Conservation (phyloP, 139 green algal species). For the Chloropicon primus region DNA sequence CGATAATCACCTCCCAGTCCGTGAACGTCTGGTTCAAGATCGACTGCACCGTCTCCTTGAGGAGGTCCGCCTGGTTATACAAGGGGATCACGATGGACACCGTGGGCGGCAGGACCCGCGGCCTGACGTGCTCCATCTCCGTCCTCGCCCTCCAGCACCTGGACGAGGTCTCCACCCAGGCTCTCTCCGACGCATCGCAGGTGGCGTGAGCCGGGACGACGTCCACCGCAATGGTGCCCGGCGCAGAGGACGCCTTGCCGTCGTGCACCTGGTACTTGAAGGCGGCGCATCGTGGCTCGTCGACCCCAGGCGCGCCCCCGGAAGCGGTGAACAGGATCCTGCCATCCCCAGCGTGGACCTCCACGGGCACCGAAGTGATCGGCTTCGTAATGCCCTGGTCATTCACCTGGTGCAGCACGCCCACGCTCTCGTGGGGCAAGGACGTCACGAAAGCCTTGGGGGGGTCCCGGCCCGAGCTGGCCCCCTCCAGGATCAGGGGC, state of each 20-base stretch:
- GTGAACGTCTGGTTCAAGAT: slow-evolving; percentile 10
- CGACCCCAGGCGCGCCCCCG: background rate
- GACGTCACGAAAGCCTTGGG: slow-evolving; percentile 1
- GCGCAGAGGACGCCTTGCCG: background rate
- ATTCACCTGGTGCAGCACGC: background rate
- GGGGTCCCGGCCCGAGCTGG: background rate
- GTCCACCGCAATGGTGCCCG: background rate
- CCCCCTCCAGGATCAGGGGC: background rate
- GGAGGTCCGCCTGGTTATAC: slow-evolving; percentile 14
- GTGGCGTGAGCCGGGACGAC: background rate
- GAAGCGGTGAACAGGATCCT: background rate
- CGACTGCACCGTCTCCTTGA: slow-evolving; percentile 14
- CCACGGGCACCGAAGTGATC: background rate
- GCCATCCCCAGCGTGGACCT: background rate
- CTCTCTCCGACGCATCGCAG: background rate
- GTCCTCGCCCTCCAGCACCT: slow-evolving; percentile 1
- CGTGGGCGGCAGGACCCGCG: background rate
- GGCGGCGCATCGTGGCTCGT: background rate
- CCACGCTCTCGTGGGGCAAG: background rate
- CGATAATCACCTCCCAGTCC: slow-evolving; percentile 20
- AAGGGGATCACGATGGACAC: slow-evolving; percentile 16
- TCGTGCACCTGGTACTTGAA: slow-evolving; percentile 2
- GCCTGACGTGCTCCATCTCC: background rate
- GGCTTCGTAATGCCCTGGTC: background rate
- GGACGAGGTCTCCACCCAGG: background rate